Evolutionary conservation across 805 yeast genomes (phyloP), one percentile per base, ranked within the genome.

Genomic region (Cyberlindnera samutprakarnensis): DNA sequence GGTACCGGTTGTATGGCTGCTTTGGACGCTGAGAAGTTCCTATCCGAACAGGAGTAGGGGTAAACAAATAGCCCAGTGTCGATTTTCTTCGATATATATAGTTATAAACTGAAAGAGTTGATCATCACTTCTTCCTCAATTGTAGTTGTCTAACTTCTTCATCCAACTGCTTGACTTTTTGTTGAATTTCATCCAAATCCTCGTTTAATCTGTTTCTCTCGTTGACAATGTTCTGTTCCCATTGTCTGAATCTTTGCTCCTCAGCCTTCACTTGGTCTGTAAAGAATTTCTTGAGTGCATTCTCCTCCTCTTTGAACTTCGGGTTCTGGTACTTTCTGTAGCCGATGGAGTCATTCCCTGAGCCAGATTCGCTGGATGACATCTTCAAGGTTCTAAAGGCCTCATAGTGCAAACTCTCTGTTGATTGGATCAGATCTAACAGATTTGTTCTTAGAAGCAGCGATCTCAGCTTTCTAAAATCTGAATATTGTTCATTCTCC

Each of bases 1-100:
- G 98, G 98, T 55, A 73, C 95, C 42, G 98, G 98, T 43, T 92
- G 98, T 72, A 90, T 88, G 96, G 98, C 98, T 51, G 98, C 95
- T 39, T 72, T 92, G 41, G 97, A 92, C 53, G 85, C 90, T 54
- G 96, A 88, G 66, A 80, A 75, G 59, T 82, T 70, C 59, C 57
- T 88, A 41, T 64, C 90, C 28, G 94, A 83, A 46, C 49, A 53
- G 33, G 69, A 65, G 36, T 64, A 56, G 36, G 26, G 30, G 4
- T 20, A 5, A 23, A n/a, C 14, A 13, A 6, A 17, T 11, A 15
- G 27, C 14, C 16, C 10, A 13, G 27, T 13, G 14, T 6, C 7
- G 6, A 10, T 15, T n/a, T 13, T 11, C 14, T 14, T 6, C 14
- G 14, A 24, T 24, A 17, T 13, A 6, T 13, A 11, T 24, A 5